Evolutionary conservation across 768 basidiomycete genomes (phyloP), one percentile per base, ranked within the genome.

Genomic region (Auricularia auricula-judae): DNA sequence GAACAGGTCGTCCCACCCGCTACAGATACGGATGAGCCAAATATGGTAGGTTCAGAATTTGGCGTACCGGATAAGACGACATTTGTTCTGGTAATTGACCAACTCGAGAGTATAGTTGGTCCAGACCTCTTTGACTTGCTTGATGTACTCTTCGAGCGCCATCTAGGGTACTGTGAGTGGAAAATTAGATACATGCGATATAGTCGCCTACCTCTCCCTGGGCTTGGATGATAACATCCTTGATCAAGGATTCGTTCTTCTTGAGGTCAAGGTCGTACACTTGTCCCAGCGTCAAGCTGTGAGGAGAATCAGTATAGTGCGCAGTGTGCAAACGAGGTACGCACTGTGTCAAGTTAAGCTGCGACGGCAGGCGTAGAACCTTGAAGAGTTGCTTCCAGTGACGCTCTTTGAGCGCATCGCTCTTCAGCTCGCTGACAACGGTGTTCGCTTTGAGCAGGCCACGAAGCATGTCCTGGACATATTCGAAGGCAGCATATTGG

Each of bases 321-420:
- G 62, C 11, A 29, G 36, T 3, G 35, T n/a, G 23, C 35, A 36
- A 8, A 56, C 33, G 39, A 53, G 62, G 29, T 29, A 47, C 76
- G 67, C 73, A 93, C 89, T 88, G 76, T 1, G 86, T 83, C 64
- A 95, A 78, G 69, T 83, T 89, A 65, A 91, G 88, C 62, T 88
- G 86, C 3, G 86, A 80, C 3, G 91, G 82, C 63, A 95, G 74
- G 66, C 85, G 82, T 63, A 99, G 77, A 16, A 82, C 84, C 74
- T 98, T 98, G 84, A 96, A 97, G 23, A 99, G 78, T 73, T 96
- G 91, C 71, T 93, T 91, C 97, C 97, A 99, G 73, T 99, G 97
- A 65, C 97, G 84, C 70, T 99, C 97, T 76, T 98, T 93, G 71
- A 99, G 76, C 3, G 95, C 95, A 71, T 98, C 97, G 10, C 93